Percentiles rank a stretch among this genome's conserved stretches.
phyloP scores from a whole-genome alignment of 306 rosid genomes.

The Rubus parviflorus region DNA sequence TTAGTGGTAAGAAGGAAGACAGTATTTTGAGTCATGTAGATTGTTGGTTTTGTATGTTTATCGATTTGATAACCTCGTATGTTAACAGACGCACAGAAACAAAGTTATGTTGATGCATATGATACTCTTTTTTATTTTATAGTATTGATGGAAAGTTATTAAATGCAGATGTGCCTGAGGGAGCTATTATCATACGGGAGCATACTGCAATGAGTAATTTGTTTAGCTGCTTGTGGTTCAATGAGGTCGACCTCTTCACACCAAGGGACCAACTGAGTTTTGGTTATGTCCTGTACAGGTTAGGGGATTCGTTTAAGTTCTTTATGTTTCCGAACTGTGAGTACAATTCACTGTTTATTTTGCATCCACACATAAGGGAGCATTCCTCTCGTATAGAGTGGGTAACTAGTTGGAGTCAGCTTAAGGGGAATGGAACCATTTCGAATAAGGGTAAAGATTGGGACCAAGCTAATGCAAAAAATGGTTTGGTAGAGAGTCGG shows the following conservation, averaged over 20 bases:
- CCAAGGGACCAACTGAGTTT: conserved; percentile 99
- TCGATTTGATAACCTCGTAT: neutral
- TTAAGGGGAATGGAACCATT: conserved; percentile 41
- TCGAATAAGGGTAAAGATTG: conserved; percentile 57
- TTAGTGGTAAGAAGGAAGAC: conserved; percentile 68
- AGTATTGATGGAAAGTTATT: conserved; percentile 20
- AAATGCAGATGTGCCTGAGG: conserved; percentile 95
- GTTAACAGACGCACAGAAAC: neutral
- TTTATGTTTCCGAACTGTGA: conserved; percentile 96
- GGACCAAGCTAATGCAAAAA: conserved; percentile 49
- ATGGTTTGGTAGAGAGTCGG: conserved; percentile 68
- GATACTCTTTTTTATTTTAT: neutral
- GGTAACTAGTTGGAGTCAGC: conserved; percentile 81
- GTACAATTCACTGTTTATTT: conserved; percentile 86
- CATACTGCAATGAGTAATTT: conserved; percentile 71
- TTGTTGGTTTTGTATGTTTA: conserved; percentile 13
- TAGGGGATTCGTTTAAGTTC: conserved; percentile 59
- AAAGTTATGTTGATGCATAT: neutral
- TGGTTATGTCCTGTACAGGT: conserved; percentile 86
- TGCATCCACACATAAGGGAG: conserved; percentile 98
- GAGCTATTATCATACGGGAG: conserved; percentile 84
- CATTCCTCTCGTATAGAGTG: conserved; percentile 97
- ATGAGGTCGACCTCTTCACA: conserved; percentile 93
- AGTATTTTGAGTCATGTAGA: conserved; percentile 12
- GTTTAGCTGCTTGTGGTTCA: conserved; percentile 99